A percentile compares a stretch with the other conserved stretches of the same genome.
Evolutionary conservation across 805 yeast species (phyloP).

Genomic region (Sugiyamaella boreocaroliniensis): DNA sequence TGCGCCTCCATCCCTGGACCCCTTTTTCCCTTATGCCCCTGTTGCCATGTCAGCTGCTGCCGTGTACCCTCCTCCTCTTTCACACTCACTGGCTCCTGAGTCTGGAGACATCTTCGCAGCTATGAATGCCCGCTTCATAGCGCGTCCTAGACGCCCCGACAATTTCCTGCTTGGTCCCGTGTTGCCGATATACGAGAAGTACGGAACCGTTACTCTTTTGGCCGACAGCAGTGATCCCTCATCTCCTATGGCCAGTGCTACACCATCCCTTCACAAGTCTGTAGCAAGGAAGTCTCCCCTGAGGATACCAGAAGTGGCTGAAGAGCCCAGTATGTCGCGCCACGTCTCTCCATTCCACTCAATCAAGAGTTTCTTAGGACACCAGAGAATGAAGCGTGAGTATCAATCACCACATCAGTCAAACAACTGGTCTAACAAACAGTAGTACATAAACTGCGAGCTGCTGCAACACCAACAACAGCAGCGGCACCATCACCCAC

Average conservation of each 20-base stretch:
- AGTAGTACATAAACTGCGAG: background rate
- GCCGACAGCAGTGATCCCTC: background rate
- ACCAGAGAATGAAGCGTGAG: background rate
- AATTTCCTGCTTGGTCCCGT: background rate
- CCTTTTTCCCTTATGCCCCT: no score
- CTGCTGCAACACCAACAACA: background rate
- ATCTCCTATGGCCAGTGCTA: no score
- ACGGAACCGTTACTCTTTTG: background rate
- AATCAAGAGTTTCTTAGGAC: background rate
- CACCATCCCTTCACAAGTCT: no score
- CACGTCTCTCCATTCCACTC: background rate
- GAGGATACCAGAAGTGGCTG: background rate
- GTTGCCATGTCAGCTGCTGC: no score
- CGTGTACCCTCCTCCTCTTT: no score
- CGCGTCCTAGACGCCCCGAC: background rate
- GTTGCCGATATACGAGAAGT: constrained; percentile 4
- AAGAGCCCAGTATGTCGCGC: background rate
- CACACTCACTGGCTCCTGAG: no score
- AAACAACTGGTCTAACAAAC: background rate
- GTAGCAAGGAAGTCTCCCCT: background rate
- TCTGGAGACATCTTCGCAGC: background rate
- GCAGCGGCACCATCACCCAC: background rate
- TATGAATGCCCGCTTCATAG: background rate
- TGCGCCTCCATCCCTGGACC: no score
- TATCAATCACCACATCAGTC: background rate